Percentiles rank a stretch among this genome's conserved stretches.
phyloP scores from a whole-genome alignment of 139 green algal genomes.

The Micractinium conductrix region DNA sequence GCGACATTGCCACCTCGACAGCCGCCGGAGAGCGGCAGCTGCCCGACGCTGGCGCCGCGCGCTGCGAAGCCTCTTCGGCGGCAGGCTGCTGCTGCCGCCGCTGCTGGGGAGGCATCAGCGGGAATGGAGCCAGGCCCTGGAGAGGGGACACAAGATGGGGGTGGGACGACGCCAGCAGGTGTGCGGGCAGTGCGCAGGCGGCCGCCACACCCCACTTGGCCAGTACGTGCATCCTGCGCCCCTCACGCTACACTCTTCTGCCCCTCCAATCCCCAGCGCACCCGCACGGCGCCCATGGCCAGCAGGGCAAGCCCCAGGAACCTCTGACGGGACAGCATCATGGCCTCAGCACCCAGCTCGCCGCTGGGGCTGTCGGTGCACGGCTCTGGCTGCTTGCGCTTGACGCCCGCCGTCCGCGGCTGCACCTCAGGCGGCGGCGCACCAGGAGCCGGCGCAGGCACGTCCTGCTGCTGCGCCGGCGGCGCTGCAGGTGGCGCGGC shows the following conservation, averaged over 20 bases:
- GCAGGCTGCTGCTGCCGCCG: not conserved
- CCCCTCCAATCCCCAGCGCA: not conserved
- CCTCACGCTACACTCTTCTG: no score
- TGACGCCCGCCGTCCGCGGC: not conserved
- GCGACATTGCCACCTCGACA: no score
- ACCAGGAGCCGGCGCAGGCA: not conserved
- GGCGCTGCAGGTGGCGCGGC: no score
- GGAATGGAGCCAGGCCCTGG: not conserved
- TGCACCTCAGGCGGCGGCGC: not conserved
- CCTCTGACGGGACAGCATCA: no score
- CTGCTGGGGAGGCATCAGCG: not conserved
- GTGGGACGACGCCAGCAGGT: not conserved
- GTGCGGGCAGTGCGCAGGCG: not conserved
- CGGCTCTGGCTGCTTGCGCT: not conserved
- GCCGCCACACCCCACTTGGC: not conserved
- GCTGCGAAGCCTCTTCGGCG: not conserved
- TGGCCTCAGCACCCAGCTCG: no score
- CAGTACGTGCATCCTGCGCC: no score
- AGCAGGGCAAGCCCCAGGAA: slow-evolving; percentile 16
- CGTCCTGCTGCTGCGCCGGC: not conserved
- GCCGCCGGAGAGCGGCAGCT: no score
- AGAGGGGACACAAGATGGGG: not conserved
- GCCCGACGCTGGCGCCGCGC: not conserved
- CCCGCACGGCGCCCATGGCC: not conserved
- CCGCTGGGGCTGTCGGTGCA: not conserved